Conservation (phyloP, 2,329 filamentous ascomycete genomes). For the Neospermospora avenae region DNA sequence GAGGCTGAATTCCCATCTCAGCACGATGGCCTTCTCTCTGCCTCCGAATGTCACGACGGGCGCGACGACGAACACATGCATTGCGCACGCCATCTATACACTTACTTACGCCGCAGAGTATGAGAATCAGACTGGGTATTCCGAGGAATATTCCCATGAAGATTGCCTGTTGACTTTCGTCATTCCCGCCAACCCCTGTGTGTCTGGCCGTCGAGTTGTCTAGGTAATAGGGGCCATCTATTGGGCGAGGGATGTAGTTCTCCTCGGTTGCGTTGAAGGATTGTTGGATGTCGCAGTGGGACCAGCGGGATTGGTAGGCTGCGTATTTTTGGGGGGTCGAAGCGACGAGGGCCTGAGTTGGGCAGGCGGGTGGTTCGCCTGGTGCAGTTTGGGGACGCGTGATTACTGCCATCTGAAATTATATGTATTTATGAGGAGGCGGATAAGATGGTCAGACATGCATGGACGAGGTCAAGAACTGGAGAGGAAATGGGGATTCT, state of each 20-base stretch:
- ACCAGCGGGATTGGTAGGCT: not conserved
- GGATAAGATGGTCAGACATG: no score
- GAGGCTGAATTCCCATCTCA: no score
- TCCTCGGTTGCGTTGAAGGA: not conserved
- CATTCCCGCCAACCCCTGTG: no score
- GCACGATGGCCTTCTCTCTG: no score
- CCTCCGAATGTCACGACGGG: no score
- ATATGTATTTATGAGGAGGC: not conserved
- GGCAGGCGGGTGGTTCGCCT: not conserved
- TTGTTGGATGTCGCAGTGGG: not conserved
- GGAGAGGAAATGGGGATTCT: not conserved
- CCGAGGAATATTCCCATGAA: not conserved
- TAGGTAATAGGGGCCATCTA: no score
- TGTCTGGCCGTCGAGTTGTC: not conserved
- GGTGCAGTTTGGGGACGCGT: not conserved
- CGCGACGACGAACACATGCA: no score
- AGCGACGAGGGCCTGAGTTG: not conserved
- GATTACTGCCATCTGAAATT: not conserved
- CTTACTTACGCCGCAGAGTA: no score
- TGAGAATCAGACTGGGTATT: no score
- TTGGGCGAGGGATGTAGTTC: not conserved
- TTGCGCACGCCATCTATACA: no score
- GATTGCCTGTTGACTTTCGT: no score
- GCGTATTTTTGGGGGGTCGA: not conserved
- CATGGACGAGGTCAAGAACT: no score